phyloP scores from a whole-genome alignment of 345 rosid species.

The Salix dunnii region DNA sequence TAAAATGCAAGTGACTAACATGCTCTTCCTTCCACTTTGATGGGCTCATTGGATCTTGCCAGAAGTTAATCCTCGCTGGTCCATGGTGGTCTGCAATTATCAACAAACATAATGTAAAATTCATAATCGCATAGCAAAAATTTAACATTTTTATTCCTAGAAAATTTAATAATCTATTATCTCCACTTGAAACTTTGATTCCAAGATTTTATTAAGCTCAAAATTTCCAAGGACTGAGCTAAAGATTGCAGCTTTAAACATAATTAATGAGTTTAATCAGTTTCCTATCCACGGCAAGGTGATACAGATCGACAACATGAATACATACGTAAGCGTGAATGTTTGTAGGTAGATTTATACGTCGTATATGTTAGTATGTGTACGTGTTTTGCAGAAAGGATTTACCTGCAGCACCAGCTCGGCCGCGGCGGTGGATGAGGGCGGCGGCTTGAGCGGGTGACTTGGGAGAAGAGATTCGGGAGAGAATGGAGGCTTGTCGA shows the following conservation, averaged over 20 bases:
- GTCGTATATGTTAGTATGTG: not conserved
- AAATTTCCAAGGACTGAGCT: not conserved
- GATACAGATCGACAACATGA: not conserved
- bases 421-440: constrained; percentile 65
- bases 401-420: constrained; percentile 84
- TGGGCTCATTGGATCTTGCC: constrained; percentile 40
- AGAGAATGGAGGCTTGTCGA: constrained; percentile 35
- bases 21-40: constrained; percentile 48
- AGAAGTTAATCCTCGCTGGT: constrained; percentile 32
- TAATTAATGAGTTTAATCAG: not conserved
- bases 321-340: not conserved
- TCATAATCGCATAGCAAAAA: not conserved
- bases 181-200: not conserved
- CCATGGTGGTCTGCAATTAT: constrained; percentile 34
- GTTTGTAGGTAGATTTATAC: not conserved
- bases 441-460: constrained; percentile 31
- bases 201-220: not conserved
- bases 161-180: no score
- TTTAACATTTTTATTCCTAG: not conserved
- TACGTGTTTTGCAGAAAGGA: not conserved
- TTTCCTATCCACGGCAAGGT: not conserved
- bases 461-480: constrained; percentile 32
- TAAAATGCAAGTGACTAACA: constrained; percentile 17
- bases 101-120: not conserved
- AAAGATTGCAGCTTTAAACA: not conserved